Percentiles rank a stretch among this genome's conserved stretches.
These are phyloP conservation scores for Gentiana straminea DNA, from an alignment of 257 asterid genomes.

Conservation along the genomic window DNA sequence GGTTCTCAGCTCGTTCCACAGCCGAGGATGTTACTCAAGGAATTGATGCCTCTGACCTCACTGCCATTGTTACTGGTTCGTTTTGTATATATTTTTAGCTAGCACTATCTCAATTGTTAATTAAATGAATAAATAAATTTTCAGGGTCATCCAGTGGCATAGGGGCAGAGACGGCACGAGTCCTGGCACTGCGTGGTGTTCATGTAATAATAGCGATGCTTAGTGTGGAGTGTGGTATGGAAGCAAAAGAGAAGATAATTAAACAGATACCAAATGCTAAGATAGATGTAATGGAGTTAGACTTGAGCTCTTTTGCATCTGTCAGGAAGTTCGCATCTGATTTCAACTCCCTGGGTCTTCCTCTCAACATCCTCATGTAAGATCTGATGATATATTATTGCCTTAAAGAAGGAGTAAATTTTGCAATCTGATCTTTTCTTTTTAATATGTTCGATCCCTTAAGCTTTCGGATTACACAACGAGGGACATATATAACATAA, in stretches of 20 bases:
- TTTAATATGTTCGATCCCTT: too few relatives aligned
- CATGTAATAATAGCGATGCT: constrained; percentile 57
- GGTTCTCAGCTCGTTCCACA: constrained; percentile 20
- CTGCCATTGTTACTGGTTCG: constrained; percentile 24
- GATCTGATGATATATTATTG: not conserved
- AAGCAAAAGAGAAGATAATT: constrained; percentile 31
- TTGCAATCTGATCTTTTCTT: too few relatives aligned
- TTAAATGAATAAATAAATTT: not conserved
- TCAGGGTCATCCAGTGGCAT: constrained; percentile 82
- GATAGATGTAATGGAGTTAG: constrained; percentile 55
- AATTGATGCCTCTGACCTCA: constrained; percentile 22
- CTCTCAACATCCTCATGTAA: constrained; percentile 56
- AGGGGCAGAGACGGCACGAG: constrained; percentile 46
- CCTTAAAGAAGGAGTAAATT: too few relatives aligned
- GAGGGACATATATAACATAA: too few relatives aligned
- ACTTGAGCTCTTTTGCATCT: constrained; percentile 44
- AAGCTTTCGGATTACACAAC: too few relatives aligned
- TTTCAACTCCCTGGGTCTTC: constrained; percentile 25
- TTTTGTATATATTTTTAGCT: not conserved
- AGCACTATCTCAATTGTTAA: not conserved
- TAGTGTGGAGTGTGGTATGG: constrained; percentile 22
- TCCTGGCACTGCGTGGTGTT: constrained; percentile 39
- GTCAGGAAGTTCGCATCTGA: constrained; percentile 45
- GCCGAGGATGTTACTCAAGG: constrained; percentile 25
- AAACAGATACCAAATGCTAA: constrained; percentile 40